Percentiles rank a stretch among this genome's conserved stretches.
Conservation (phyloP, 345 rosid species). For the Adansonia digitata region DNA sequence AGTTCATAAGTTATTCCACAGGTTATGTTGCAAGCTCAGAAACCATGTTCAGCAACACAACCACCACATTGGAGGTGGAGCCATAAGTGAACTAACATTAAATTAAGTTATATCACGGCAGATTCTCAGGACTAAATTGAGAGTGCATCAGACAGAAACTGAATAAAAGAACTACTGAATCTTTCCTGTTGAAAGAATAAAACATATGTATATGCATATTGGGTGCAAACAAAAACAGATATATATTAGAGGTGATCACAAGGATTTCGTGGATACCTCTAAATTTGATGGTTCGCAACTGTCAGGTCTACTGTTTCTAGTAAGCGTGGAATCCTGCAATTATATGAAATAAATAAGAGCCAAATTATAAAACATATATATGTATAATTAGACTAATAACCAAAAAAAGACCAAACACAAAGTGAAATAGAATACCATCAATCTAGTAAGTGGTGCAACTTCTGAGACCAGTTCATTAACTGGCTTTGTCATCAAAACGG, state of each 20-base stretch:
- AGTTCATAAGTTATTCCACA: background rate
- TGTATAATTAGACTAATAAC: background rate
- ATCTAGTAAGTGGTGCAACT: constrained; percentile 36
- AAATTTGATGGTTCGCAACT: constrained; percentile 33
- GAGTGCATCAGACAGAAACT: background rate
- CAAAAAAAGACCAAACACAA: background rate
- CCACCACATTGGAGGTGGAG: background rate
- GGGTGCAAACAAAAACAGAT: background rate
- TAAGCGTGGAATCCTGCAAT: constrained; percentile 39
- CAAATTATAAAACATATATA: background rate
- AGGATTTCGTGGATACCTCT: constrained; percentile 36
- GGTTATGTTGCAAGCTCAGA: background rate
- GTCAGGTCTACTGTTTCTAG: constrained; percentile 26
- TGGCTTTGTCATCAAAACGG: constrained; percentile 50
- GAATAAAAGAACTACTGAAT: background rate
- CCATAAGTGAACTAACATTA: background rate
- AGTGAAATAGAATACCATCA: constrained; percentile 31
- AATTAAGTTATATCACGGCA: background rate
- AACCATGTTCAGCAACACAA: background rate
- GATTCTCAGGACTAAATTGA: background rate
- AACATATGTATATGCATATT: background rate
- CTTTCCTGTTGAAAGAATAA: background rate
- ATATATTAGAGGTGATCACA: background rate
- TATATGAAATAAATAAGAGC: constrained; percentile 3
- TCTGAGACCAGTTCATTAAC: constrained; percentile 62